phyloP scores from a whole-genome alignment of 2,329 filamentous ascomycete species.

The Fusarium foetens region DNA sequence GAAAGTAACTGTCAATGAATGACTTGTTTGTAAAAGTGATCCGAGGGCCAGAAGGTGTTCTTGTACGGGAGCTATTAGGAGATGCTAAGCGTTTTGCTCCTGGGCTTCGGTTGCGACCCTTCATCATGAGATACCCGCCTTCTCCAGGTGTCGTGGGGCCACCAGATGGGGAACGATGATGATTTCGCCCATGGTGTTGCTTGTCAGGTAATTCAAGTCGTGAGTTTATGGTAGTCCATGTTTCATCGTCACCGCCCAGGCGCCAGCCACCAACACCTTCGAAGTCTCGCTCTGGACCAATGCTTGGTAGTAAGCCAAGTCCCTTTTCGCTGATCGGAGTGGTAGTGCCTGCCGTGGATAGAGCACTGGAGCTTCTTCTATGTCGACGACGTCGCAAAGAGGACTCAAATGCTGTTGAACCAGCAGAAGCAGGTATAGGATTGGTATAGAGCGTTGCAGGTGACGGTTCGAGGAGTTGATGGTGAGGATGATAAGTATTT shows the following conservation, averaged over 20 bases:
- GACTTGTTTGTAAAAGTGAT: slow-evolving; percentile 45
- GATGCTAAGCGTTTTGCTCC: slow-evolving; percentile 46
- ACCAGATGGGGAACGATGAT: slow-evolving; percentile 56
- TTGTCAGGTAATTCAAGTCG: slow-evolving; percentile 61
- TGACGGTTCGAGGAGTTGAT: slow-evolving; percentile 18
- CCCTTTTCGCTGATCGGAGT: slow-evolving; percentile 51
- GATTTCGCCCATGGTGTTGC: slow-evolving; percentile 51
- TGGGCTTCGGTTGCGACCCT: slow-evolving; percentile 51
- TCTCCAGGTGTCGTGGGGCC: slow-evolving; percentile 54
- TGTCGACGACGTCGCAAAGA: slow-evolving; percentile 43
- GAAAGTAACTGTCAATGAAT: slow-evolving; percentile 56
- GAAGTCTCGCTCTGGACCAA: slow-evolving; percentile 65
- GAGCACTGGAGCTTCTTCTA: slow-evolving; percentile 50
- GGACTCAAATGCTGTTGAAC: slow-evolving; percentile 33
- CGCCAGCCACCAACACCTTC: slow-evolving; percentile 70
- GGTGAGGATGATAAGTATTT: slow-evolving; percentile 28
- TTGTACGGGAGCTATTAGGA: slow-evolving; percentile 60
- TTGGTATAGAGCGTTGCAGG: slow-evolving; percentile 9
- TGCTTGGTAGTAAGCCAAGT: slow-evolving; percentile 57
- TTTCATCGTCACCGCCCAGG: slow-evolving; percentile 55
- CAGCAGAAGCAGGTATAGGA: slow-evolving; percentile 23
- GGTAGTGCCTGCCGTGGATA: slow-evolving; percentile 48
- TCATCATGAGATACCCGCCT: slow-evolving; percentile 58
- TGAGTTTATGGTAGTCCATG: slow-evolving; percentile 65
- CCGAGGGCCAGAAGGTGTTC: slow-evolving; percentile 58